Base-by-base conservation (phyloP, 768 basidiomycete genomes). In the Psilocybe sp. region DNA sequence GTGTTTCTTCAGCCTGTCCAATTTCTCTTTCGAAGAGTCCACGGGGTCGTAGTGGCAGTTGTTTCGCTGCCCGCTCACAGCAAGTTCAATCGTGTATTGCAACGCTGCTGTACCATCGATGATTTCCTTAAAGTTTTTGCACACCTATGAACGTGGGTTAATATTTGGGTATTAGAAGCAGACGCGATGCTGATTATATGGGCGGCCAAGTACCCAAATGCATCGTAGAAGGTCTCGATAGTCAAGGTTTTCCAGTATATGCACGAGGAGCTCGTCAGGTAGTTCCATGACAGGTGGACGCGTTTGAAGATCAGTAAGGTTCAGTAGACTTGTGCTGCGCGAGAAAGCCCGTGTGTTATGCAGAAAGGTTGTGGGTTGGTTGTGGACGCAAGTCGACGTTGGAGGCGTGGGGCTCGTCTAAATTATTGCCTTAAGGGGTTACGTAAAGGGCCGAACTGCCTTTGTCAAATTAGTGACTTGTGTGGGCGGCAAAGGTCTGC, bases 81-180 rank as follows among this genome's bases (percentile, higher is more conserved):
- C 71, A 10, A 82, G 71, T 46, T 80, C 75, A 41, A 80, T 71
- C 14, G 52, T 63, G 42, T 76, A 75, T 52, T 73, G 73, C 40
- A 75, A 65, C 5, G 50, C 52, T 5, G 71, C 62, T 18, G 66
- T 69, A 16, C 50, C 40, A 31, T 4, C 3, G 33, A 62, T 55
- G 45, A 57, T 32, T 3, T 48, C 42, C 38, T 41, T 50, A 31
- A 62, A 56, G 2, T 49, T 16, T 28, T 40, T 33, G 39, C 55
- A 62, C 15, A 60, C 54, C 54, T 60, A 39, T 28, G 7, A 15
- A 44, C 44, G 28, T 13, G 44, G 31, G 16, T 13, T 31, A 9
- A 19, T 40, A 28, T 48, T n/a, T 40, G 39, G 11, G 15, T 47
- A n/a, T 16, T 20, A 43, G 20, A 43, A 19, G 8, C n/a, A 43